Percentiles rank a stretch among this genome's conserved stretches.
phyloP scores from a whole-genome alignment of 139 green algal species.

The Volvox reticuliferus region DNA sequence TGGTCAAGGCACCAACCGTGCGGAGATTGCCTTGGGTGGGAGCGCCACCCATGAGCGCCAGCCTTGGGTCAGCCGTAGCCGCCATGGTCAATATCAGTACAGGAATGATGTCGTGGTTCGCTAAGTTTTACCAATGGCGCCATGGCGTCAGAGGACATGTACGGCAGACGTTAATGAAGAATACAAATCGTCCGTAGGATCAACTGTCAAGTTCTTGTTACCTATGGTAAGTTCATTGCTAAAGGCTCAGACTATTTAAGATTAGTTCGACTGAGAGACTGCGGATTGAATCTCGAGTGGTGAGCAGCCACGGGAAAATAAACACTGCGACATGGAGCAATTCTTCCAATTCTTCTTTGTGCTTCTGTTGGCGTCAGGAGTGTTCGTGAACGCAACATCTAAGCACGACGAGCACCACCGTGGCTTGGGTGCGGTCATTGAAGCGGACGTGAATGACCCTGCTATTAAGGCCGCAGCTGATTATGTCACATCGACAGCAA shows the following conservation, averaged over 20 bases:
- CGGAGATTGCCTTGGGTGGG: constrained; percentile 34
- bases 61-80: background rate
- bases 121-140: no score
- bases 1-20: constrained; percentile 9
- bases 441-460: background rate
- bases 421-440: background rate
- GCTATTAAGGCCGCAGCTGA: background rate
- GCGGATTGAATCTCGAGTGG: no score
- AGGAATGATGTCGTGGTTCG: no score
- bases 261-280: no score
- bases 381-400: background rate
- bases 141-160: no score
- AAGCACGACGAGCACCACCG: background rate
- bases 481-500: background rate
- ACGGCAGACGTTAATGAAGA: no score
- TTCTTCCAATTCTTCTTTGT: background rate
- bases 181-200: no score
- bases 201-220: no score
- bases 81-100: background rate
- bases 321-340: background rate
- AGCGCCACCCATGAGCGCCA: constrained; percentile 3
- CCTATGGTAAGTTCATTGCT: no score
- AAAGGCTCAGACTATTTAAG: no score
- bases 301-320: no score
- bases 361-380: background rate